Conservation (phyloP, 371 early-diverging fungal species). For the Globomyces sp. region DNA sequence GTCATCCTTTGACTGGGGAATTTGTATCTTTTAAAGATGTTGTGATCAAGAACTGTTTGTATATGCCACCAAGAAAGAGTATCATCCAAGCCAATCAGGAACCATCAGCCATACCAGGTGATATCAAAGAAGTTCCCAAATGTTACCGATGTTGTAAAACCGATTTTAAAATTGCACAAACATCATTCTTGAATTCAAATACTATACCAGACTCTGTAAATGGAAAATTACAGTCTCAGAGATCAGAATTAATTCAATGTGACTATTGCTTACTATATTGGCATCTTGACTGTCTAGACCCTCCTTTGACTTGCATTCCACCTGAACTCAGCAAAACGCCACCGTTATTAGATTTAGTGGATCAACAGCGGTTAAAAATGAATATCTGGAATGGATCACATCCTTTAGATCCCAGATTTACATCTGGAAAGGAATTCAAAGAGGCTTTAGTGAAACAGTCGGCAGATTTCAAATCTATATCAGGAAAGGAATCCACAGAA, state of each 20-base stretch:
- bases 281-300: conserved; percentile 86
- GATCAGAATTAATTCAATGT: conserved; percentile 60
- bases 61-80: too few relatives aligned
- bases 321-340: conserved; percentile 30
- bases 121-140: background rate
- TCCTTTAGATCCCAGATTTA: conserved; percentile 6
- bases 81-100: background rate
- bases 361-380: background rate
- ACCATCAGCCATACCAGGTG: background rate
- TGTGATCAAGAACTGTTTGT: conserved; percentile 22
- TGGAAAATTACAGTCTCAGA: conserved; percentile 12
- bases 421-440: too few relatives aligned
- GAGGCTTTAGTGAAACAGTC: too few relatives aligned
- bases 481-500: too few relatives aligned
- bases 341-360: background rate
- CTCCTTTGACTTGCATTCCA: conserved; percentile 67
- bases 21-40: conserved; percentile 34
- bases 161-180: conserved; percentile 20
- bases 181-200: conserved; percentile 27
- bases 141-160: conserved; percentile 33
- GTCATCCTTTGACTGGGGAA: conserved; percentile 43
- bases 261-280: conserved; percentile 79
- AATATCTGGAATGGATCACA: conserved; percentile 1
- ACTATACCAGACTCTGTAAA: conserved; percentile 14
- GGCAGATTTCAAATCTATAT: too few relatives aligned